Evolutionary conservation across 208 protist species (phyloP), one percentile per base, ranked within the genome.

Genomic region (Wallacemonas sp.): DNA sequence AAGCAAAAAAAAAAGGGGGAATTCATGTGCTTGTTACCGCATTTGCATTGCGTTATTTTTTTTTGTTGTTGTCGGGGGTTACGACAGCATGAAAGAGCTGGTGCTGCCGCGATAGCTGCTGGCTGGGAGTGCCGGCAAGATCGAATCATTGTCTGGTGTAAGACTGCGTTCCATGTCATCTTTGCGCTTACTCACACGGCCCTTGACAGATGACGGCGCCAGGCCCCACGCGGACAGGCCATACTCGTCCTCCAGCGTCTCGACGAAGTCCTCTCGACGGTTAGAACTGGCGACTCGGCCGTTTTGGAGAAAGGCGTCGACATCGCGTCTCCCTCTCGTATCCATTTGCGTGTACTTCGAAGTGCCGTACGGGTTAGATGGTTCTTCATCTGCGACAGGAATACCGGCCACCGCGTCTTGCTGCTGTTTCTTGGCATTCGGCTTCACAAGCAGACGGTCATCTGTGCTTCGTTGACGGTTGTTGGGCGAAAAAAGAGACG

Each of bases 391-490:
- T 36, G 26, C n/a, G 30, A 58, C 51, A 17, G 51, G 51, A 19
- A 58, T 58, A n/a, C 51, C 51, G 15, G 51, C 12, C 28, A 58
- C 51, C 2, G 51, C 22, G 2, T 58, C 51, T 4, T 26, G 4
- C 9, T 34, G 30, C 9, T 38, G 6, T 1, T 58, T 9, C 30
- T 68, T 24, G 27, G 33, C 39, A 12, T 72, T 27, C 33, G 62
- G 61, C 55, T 68, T 75, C 2, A 61, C 62, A 22, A 64, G 62
- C 14, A 68, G 62, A n/a, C 62, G 62, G 38, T 75, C 62, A 15
- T 68, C 47, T 24, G 38, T 36, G 8, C 36, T 45, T 21, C 31
- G 8, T 11, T 31, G 36, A 61, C 24, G 1, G 53, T 19, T 53
- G 33, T 53, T n/a, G 33, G 41, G 24, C 3, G 68, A 63, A 54